Conservation (phyloP, 331 rosid genomes). For the Pyracantha coccinea region DNA sequence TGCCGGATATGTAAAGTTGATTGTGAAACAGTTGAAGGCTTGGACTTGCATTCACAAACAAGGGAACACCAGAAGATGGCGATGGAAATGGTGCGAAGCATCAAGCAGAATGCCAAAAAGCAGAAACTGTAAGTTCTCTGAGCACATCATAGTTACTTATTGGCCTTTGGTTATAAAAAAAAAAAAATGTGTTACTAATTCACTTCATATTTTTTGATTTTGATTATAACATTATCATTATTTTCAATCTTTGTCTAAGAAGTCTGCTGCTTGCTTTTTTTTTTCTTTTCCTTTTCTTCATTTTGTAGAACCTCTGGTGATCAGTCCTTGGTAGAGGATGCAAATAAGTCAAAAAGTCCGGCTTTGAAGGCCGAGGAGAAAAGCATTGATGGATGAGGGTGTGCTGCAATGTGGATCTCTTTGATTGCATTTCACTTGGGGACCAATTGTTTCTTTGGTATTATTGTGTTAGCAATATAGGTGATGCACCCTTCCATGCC, state of each 20-base stretch:
- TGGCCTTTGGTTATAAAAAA: too few species aligned
- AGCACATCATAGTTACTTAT: background rate
- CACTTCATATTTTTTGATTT: background rate
- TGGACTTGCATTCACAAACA: slow-evolving; percentile 93
- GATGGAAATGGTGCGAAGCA: slow-evolving; percentile 81
- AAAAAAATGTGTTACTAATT: too few species aligned
- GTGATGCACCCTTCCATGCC: slow-evolving; percentile 32
- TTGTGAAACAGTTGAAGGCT: slow-evolving; percentile 94
- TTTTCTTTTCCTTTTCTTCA: slow-evolving; percentile 6
- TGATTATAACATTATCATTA: background rate
- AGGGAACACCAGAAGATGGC: slow-evolving; percentile 94
- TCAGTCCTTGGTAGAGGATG: slow-evolving; percentile 56
- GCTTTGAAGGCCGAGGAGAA: slow-evolving; percentile 54
- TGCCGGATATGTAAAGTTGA: slow-evolving; percentile 96
- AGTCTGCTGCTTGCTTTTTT: background rate
- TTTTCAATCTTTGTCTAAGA: background rate
- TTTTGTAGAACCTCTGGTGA: slow-evolving; percentile 48
- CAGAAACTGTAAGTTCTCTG: slow-evolving; percentile 52
- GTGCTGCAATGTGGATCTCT: slow-evolving; percentile 28
- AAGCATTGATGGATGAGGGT: slow-evolving; percentile 38
- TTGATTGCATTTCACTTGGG: slow-evolving; percentile 22
- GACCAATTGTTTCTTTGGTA: slow-evolving; percentile 42
- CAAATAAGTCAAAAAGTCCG: slow-evolving; percentile 40
- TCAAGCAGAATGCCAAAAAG: slow-evolving; percentile 89
- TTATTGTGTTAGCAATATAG: slow-evolving; percentile 40